phyloP scores from a whole-genome alignment of 495 filamentous ascomycete species.

The Arthonia radiata region DNA sequence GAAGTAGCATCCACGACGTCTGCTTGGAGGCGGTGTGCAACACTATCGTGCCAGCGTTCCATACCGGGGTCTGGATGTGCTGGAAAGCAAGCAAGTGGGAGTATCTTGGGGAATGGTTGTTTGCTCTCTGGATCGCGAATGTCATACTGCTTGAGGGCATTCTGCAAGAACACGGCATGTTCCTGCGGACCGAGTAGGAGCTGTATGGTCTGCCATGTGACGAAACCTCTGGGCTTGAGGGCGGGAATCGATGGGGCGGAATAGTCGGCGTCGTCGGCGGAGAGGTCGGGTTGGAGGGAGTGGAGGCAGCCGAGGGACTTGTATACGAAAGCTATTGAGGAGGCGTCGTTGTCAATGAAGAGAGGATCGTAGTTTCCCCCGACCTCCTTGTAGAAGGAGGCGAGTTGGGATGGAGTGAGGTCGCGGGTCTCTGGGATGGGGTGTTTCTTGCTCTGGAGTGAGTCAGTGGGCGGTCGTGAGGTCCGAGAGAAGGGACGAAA shows the following conservation, averaged over 20 bases:
- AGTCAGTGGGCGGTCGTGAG: conserved; percentile 3
- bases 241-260: conserved; percentile 54
- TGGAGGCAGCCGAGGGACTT: conserved; percentile 66
- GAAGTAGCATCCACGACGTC: conserved; percentile 8
- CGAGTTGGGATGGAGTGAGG: conserved; percentile 61
- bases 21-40: conserved; percentile 26
- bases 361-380: conserved; percentile 75
- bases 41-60: conserved; percentile 58
- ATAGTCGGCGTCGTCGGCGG: conserved; percentile 44
- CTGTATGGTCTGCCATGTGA: conserved; percentile 86
- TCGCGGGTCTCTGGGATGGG: conserved; percentile 28
- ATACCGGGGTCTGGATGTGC: conserved; percentile 48
- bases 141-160: conserved; percentile 50
- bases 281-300: conserved; percentile 29
- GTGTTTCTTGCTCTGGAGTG: not conserved
- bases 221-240: conserved; percentile 59
- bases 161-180: conserved; percentile 63
- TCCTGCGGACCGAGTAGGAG: conserved; percentile 68
- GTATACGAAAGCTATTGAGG: conserved; percentile 73
- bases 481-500: conserved; percentile 1
- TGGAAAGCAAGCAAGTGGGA: conserved; percentile 60
- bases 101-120: conserved; percentile 42
- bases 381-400: conserved; percentile 66
- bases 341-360: conserved; percentile 51
- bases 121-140: conserved; percentile 49